A percentile compares a stretch with the other conserved stretches of the same genome.
phyloP scores from a whole-genome alignment of 169 alveolate genomes.

The Cytauxzoon felis region DNA sequence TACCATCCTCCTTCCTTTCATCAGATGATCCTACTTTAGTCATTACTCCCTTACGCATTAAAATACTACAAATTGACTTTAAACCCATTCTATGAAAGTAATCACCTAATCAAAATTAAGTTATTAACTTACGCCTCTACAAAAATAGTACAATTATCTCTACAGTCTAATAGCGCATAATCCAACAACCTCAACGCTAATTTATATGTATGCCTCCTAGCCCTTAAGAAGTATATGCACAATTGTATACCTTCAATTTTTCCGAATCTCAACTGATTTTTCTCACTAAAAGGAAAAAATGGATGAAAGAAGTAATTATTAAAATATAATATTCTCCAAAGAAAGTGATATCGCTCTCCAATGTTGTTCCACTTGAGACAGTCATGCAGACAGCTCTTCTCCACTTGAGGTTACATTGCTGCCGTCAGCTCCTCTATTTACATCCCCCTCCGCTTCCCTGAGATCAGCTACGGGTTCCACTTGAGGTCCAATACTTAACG shows the following conservation, averaged over 20 bases:
- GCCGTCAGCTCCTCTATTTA: too few species aligned
- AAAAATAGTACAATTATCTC: slow-evolving; percentile 62
- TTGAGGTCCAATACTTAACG: too few species aligned
- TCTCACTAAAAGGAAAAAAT: slow-evolving; percentile 4
- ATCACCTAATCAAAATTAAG: too few species aligned
- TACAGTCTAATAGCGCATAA: slow-evolving; percentile 63
- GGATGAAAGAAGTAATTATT: neutral
- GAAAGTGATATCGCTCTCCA: too few species aligned
- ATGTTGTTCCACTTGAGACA: too few species aligned
- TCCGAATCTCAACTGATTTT: slow-evolving; percentile 69
- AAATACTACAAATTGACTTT: slow-evolving; percentile 54
- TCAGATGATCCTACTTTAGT: slow-evolving; percentile 46
- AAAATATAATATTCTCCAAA: neutral
- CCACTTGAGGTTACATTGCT: too few species aligned
- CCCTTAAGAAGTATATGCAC: slow-evolving; percentile 61
- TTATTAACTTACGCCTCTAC: slow-evolving; percentile 58
- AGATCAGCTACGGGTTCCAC: too few species aligned
- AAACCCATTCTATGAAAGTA: slow-evolving; percentile 61
- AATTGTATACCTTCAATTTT: slow-evolving; percentile 67
- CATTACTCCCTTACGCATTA: slow-evolving; percentile 63
- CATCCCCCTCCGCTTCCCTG: too few species aligned
- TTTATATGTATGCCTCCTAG: slow-evolving; percentile 53
- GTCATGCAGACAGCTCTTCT: too few species aligned
- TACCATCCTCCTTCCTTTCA: slow-evolving; percentile 64
- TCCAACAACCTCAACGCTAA: slow-evolving; percentile 64